Percentiles rank a stretch among this genome's conserved stretches.
phyloP scores from a whole-genome alignment of 257 asterid species.

The Solanum bulbocastanum region DNA sequence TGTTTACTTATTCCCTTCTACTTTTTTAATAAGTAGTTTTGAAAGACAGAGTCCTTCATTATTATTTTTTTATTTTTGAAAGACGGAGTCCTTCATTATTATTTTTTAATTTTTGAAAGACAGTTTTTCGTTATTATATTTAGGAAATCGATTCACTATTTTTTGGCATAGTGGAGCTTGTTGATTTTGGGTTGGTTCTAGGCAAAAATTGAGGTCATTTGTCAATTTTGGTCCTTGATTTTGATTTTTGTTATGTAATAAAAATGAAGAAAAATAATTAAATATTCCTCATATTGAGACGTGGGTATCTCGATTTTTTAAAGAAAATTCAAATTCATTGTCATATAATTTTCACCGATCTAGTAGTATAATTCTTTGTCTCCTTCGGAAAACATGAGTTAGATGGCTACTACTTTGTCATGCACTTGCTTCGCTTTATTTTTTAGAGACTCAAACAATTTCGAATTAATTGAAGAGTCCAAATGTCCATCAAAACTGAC shows the following conservation, averaged over 20 bases:
- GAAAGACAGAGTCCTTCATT: too few relatives aligned
- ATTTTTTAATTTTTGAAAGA: not conserved
- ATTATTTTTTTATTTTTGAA: too few relatives aligned
- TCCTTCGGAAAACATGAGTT: not conserved
- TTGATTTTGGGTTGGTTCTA: not conserved
- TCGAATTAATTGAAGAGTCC: too few relatives aligned
- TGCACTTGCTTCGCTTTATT: not conserved
- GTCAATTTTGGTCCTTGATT: not conserved
- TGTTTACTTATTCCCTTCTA: not conserved
- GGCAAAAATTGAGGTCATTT: not conserved
- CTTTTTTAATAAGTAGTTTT: too few relatives aligned
- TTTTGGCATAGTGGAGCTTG: not conserved
- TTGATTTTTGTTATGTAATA: too few relatives aligned
- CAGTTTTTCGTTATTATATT: not conserved
- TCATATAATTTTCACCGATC: not conserved
- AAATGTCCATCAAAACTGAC: rapidly evolving
- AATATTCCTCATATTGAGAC: too few relatives aligned
- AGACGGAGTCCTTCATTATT: not conserved
- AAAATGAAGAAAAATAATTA: not conserved
- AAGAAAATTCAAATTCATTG: not conserved
- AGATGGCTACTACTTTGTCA: not conserved
- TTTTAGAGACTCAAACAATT: too few relatives aligned
- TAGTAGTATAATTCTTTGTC: too few relatives aligned
- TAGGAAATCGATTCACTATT: not conserved
- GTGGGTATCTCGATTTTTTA: rapidly evolving